Percentiles rank a stretch among this genome's conserved stretches.
Conservation (phyloP, 805 yeast genomes). For the Kazachstania psychrophila region DNA sequence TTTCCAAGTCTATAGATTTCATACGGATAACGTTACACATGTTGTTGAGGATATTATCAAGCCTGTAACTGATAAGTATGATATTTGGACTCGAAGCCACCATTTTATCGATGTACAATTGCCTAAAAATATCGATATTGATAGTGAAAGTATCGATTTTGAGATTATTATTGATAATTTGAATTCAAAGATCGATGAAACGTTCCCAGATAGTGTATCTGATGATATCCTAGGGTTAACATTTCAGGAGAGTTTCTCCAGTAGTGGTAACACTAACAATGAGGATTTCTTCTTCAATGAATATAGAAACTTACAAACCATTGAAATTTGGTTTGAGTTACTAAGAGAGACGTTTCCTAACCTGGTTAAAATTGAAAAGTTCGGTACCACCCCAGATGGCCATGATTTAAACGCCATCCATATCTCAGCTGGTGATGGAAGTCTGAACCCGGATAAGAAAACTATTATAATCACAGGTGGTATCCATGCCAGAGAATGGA, state of each 20-base stretch:
- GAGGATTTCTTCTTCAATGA: slow-evolving; percentile 54
- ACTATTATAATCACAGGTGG: slow-evolving; percentile 78
- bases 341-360: slow-evolving; percentile 55
- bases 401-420: slow-evolving; percentile 61
- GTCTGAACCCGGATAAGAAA: slow-evolving; percentile 36
- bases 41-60: slow-evolving; percentile 8
- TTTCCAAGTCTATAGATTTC: slow-evolving; percentile 21
- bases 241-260: background rate
- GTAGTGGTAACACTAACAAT: slow-evolving; percentile 9
- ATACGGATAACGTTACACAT: slow-evolving; percentile 3
- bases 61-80: slow-evolving; percentile 16
- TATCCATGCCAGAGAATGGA: slow-evolving; percentile 87
- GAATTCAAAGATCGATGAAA: slow-evolving; percentile 46
- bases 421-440: slow-evolving; percentile 41
- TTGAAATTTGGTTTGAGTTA: slow-evolving; percentile 63
- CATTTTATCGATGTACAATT: slow-evolving; percentile 41
- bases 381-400: slow-evolving; percentile 73
- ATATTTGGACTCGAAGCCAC: slow-evolving; percentile 43
- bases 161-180: slow-evolving; percentile 46
- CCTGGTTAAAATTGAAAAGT: slow-evolving; percentile 49
- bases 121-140: slow-evolving; percentile 9
- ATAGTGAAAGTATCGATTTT: slow-evolving; percentile 16
- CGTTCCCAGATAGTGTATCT: slow-evolving; percentile 44
- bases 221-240: too few relatives aligned
- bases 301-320: slow-evolving; percentile 57